Base-by-base conservation (phyloP, 2,329 filamentous ascomycete species). In the Paecilomyces sp. region DNA sequence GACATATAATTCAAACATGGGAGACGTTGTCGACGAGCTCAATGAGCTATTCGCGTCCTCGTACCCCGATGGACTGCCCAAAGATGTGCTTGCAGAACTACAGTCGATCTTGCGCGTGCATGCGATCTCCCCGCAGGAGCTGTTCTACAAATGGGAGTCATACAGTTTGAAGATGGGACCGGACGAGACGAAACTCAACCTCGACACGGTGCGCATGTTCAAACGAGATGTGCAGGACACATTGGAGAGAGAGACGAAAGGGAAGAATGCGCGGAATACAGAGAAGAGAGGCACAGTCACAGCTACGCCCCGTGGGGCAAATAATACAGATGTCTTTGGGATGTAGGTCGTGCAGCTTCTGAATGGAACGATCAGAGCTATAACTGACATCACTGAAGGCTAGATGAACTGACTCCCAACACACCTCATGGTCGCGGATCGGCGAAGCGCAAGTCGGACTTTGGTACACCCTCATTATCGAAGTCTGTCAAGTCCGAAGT, bases 111-210 rank as follows among this genome's bases (percentile, higher is more conserved):
- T 94, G 78, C 87, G 88, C 58, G 82, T 97, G 61, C 91, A 97
- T 76, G 86, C 86, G 55, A 83, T 97, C 62, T 85, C 87, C 15
- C 82, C 87, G 34, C 88, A 97, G 73, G 94, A 97, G 72, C 82
- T 97, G 28, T 97, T 91, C 76, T 97, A 91, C 85, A 97, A 97
- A 82, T 99, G 94, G 94, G 94, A 99, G 75, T 93, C 92, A 0
- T 97, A 97, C 81, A 92, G 90, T 75, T 88, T 99, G 72, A 96
- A 93, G 76, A 92, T 97, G 87, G 91, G 92, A 25, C 79, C 85
- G 55, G 91, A 95, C 59, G 89, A 91, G 60, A 87, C 87, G 62
- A 87, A 82, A 61, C 77, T 90, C 62, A 85, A 88, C 55, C 80
- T 95, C 51, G 84, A 88, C 41, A 88, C 84, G 0, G 84, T 90